Percentiles rank a stretch among this genome's conserved stretches.
Evolutionary conservation across 2,329 filamentous ascomycete species (phyloP).

Genomic region (Sporothrix inflata): DNA sequence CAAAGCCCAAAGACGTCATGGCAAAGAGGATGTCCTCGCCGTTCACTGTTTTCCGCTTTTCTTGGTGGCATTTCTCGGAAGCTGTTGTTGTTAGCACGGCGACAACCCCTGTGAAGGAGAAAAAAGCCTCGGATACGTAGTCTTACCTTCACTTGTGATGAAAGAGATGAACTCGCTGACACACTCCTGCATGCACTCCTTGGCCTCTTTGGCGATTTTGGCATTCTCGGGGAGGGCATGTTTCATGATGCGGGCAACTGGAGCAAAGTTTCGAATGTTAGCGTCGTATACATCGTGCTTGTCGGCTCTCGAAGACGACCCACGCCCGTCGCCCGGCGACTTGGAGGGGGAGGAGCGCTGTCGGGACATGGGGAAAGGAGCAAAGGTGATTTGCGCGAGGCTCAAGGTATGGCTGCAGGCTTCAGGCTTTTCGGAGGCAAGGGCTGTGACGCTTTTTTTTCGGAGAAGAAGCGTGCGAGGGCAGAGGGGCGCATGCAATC

Average conservation of each 20-base stretch:
- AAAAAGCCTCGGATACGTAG: not conserved
- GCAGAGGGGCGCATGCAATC: constrained; percentile 18
- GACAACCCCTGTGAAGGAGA: too few relatives aligned
- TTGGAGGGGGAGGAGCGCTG: constrained; percentile 52
- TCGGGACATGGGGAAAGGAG: constrained; percentile 57
- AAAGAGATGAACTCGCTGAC: constrained; percentile 99
- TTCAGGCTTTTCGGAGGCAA: not conserved
- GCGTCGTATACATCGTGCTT: constrained; percentile 69
- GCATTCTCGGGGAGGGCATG: constrained; percentile 95
- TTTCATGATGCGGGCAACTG: constrained; percentile 99
- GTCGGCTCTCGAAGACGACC: constrained; percentile 50
- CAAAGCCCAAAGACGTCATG: constrained; percentile 98
- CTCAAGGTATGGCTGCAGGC: constrained; percentile 1
- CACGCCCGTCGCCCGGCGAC: constrained; percentile 53
- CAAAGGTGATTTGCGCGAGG: not conserved
- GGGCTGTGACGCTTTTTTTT: not conserved
- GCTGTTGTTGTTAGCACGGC: constrained; percentile 59
- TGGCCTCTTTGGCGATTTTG: constrained; percentile 98
- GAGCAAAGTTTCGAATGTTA: constrained; percentile 92
- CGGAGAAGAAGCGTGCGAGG: not conserved
- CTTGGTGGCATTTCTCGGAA: constrained; percentile 98
- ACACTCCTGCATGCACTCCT: constrained; percentile 99
- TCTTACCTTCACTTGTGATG: constrained; percentile 95
- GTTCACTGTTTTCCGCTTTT: constrained; percentile 99
- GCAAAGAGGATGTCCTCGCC: constrained; percentile 98